phyloP scores from a whole-genome alignment of 345 rosid species.

The Crucihimalaya himalaica region DNA sequence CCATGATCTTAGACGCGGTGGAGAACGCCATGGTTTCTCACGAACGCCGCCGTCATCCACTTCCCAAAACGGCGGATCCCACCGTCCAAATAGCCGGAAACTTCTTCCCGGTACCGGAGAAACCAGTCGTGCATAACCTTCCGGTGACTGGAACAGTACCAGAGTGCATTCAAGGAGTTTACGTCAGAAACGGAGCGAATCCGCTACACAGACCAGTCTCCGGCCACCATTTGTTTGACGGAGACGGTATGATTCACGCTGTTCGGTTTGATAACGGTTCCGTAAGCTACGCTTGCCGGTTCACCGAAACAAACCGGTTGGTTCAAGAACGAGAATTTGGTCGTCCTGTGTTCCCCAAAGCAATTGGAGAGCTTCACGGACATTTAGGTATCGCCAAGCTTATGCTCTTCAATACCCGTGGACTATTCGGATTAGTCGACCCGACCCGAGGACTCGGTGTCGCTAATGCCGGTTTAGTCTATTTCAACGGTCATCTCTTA shows the following conservation, averaged over 20 bases:
- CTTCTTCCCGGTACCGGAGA: constrained; percentile 78
- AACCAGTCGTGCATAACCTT: constrained; percentile 53
- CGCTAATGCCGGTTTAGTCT: constrained; percentile 81
- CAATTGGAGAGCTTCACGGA: constrained; percentile 89
- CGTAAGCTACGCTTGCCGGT: constrained; percentile 69
- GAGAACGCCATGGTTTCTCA: constrained; percentile 58
- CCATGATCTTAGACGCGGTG: constrained; percentile 57
- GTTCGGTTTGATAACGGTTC: constrained; percentile 57
- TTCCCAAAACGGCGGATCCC: constrained; percentile 78
- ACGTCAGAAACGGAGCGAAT: constrained; percentile 83
- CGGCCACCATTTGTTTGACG: constrained; percentile 88
- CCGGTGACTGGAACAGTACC: constrained; percentile 67
- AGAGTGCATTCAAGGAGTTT: constrained; percentile 61
- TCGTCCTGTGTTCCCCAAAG: constrained; percentile 75
- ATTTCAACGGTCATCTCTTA: constrained; percentile 66
- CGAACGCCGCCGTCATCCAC: constrained; percentile 52
- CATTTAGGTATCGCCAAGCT: constrained; percentile 81
- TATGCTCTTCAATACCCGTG: constrained; percentile 69
- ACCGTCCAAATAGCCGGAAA: constrained; percentile 70
- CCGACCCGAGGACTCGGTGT: constrained; percentile 67
- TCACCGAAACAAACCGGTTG: constrained; percentile 67
- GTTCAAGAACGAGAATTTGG: constrained; percentile 65
- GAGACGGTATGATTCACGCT: constrained; percentile 87
- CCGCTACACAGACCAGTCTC: constrained; percentile 76
- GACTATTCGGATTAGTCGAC: constrained; percentile 59